A percentile compares a stretch with the other conserved stretches of the same genome.
Evolutionary conservation across 2,329 filamentous ascomycete species (phyloP).

Genomic region (Leptoxyphium fumago): DNA sequence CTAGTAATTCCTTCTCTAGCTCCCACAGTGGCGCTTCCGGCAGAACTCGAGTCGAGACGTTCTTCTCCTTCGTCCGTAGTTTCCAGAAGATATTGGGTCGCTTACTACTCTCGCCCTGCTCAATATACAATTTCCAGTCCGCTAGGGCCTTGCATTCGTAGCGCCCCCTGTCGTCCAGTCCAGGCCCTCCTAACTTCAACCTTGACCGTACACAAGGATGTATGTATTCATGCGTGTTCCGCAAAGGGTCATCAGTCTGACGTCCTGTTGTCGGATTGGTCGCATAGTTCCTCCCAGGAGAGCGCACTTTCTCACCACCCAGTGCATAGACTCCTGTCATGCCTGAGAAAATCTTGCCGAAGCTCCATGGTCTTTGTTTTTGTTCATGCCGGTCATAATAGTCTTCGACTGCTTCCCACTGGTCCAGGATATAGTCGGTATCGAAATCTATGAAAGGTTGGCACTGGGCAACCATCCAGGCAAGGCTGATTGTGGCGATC

Average conservation of each 20-base stretch:
- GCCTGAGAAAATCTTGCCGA: slow-evolving; percentile 32
- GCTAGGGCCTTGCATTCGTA: slow-evolving; percentile 31
- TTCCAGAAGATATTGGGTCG: slow-evolving; percentile 30
- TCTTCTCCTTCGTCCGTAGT: slow-evolving; percentile 19
- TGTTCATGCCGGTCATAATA: slow-evolving; percentile 29
- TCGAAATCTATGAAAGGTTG: slow-evolving; percentile 33
- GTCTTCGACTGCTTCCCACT: slow-evolving; percentile 29
- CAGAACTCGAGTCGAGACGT: slow-evolving; percentile 24
- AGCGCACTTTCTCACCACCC: slow-evolving; percentile 30
- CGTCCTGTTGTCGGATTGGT: slow-evolving; percentile 29
- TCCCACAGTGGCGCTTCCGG: slow-evolving; percentile 32
- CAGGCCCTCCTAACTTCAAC: slow-evolving; percentile 30
- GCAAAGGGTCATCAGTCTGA: slow-evolving; percentile 28
- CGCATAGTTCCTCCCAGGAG: slow-evolving; percentile 33
- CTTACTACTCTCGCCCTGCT: slow-evolving; percentile 22
- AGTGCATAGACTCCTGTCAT: slow-evolving; percentile 32
- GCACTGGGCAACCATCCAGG: slow-evolving; percentile 43
- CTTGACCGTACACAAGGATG: slow-evolving; percentile 34
- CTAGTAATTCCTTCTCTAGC: slow-evolving; percentile 27
- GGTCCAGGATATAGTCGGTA: slow-evolving; percentile 31
- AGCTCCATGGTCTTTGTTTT: slow-evolving; percentile 32
- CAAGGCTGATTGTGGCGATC: slow-evolving; percentile 36
- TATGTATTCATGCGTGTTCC: slow-evolving; percentile 37
- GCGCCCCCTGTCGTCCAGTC: slow-evolving; percentile 27
- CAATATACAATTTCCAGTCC: slow-evolving; percentile 33